A percentile compares a stretch with the other conserved stretches of the same genome.
Evolutionary conservation across 164 flowering plant species (phyloP).

Genomic region (Nymphaea colorata): DNA sequence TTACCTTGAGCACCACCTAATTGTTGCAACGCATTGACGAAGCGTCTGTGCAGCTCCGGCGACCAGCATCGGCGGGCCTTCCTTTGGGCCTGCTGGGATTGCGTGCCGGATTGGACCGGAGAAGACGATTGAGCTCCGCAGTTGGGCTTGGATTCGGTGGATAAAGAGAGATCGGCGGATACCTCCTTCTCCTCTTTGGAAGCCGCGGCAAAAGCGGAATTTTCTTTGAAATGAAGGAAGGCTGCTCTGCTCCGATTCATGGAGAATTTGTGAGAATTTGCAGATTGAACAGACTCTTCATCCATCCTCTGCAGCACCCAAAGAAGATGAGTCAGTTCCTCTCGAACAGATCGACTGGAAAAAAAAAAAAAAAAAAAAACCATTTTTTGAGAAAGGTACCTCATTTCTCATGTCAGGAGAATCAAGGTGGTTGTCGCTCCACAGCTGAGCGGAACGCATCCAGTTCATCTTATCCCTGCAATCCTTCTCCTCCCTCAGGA

Average conservation of each 20-base stretch:
- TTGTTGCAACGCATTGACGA: conserved; percentile 63
- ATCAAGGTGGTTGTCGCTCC: conserved; percentile 19
- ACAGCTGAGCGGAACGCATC: conserved; percentile 74
- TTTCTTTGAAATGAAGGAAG: not conserved
- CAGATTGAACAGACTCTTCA: not conserved
- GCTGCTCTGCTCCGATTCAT: not conserved
- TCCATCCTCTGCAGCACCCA: not conserved
- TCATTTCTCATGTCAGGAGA: not conserved
- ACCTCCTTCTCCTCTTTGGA: not conserved
- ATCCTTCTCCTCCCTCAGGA: conserved; percentile 18
- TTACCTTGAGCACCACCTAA: conserved; percentile 87
- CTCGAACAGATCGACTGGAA: not conserved
- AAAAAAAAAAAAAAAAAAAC: not conserved
- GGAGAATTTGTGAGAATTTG: not conserved
- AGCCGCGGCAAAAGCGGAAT: not conserved
- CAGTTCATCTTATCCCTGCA: conserved; percentile 47
- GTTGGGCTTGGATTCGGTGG: not conserved
- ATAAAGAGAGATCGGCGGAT: not conserved
- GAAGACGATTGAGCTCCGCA: not conserved
- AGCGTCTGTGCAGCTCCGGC: conserved; percentile 77
- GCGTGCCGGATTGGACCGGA: not conserved
- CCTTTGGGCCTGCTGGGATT: conserved; percentile 14
- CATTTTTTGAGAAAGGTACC: not conserved
- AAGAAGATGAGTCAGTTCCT: not conserved
- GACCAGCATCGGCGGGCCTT: conserved; percentile 95